Percentiles rank a stretch among this genome's conserved stretches.
Evolutionary conservation across 2,329 filamentous ascomycete species (phyloP).

Genomic region (Cercospora citrullina): DNA sequence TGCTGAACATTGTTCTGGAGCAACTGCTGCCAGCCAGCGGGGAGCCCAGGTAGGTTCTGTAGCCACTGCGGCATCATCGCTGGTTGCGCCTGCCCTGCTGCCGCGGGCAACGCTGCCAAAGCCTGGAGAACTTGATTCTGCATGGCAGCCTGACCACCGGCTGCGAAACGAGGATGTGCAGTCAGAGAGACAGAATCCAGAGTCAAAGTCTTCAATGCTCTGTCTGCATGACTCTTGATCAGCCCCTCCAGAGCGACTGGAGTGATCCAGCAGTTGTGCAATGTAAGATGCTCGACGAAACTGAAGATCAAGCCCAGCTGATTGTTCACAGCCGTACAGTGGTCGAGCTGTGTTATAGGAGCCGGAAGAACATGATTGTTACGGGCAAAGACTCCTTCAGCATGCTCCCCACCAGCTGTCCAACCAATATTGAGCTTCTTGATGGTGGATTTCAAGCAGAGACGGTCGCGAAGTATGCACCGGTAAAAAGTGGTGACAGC

Average conservation of each 20-base stretch:
- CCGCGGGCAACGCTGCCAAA: constrained; percentile 10
- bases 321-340: constrained; percentile 20
- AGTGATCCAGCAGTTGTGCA: constrained; percentile 69
- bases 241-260: constrained; percentile 59
- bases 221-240: constrained; percentile 50
- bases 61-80: constrained; percentile 14
- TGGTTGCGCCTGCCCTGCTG: constrained; percentile 7
- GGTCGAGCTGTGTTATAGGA: constrained; percentile 49
- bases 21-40: constrained; percentile 10
- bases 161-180: constrained; percentile 41
- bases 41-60: background rate
- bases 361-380: constrained; percentile 64
- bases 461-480: constrained; percentile 46
- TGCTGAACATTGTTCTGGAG: constrained; percentile 20
- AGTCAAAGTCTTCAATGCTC: constrained; percentile 55
- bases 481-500: constrained; percentile 55
- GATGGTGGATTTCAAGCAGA: constrained; percentile 54
- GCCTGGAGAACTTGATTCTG: constrained; percentile 22
- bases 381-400: constrained; percentile 60
- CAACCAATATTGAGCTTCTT: constrained; percentile 65
- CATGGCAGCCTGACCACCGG: constrained; percentile 19
- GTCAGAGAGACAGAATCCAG: constrained; percentile 67
- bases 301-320: constrained; percentile 47
- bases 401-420: constrained; percentile 67
- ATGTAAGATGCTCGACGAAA: constrained; percentile 58